Percentiles rank a stretch among this genome's conserved stretches.
Conservation (phyloP, 2,329 filamentous ascomycete genomes). For the Fulvia fulva region DNA sequence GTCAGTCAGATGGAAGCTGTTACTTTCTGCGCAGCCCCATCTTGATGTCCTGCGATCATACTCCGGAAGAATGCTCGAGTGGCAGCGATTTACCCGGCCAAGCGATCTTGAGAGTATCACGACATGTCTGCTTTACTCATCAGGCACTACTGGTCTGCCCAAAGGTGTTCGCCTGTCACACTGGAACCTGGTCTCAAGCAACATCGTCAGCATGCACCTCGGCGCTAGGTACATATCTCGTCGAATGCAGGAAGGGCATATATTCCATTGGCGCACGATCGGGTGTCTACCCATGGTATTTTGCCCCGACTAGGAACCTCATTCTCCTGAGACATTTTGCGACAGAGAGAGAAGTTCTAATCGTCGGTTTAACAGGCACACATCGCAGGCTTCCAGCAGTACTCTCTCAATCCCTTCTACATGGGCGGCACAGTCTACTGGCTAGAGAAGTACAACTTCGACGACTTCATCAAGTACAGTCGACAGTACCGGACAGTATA, state of each 20-base stretch:
- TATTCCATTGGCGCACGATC: slow-evolving; percentile 32
- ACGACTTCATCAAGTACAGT: slow-evolving; percentile 52
- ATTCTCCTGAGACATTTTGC: too few species aligned
- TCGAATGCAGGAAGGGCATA: background rate
- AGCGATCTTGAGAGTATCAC: slow-evolving; percentile 52
- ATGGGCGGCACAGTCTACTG: slow-evolving; percentile 50
- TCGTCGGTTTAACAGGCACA: too few species aligned
- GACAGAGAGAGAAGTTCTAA: too few species aligned
- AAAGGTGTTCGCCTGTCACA: slow-evolving; percentile 32
- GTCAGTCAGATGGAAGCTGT: slow-evolving; percentile 4
- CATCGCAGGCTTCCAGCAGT: slow-evolving; percentile 40
- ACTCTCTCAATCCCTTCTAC: slow-evolving; percentile 39
- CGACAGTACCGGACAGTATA: slow-evolving; percentile 49
- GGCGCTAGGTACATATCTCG: background rate
- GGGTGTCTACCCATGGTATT: slow-evolving; percentile 40
- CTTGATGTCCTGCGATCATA: slow-evolving; percentile 43
- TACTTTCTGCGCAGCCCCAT: slow-evolving; percentile 29
- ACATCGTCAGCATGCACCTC: slow-evolving; percentile 8
- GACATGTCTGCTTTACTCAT: slow-evolving; percentile 44
- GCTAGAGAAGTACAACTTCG: slow-evolving; percentile 60
- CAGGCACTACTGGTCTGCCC: slow-evolving; percentile 44
- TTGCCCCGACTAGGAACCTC: too few species aligned
- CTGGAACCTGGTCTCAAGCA: slow-evolving; percentile 18
- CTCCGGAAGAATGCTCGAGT: slow-evolving; percentile 42
- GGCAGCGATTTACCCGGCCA: slow-evolving; percentile 51